phyloP scores from a whole-genome alignment of 2,329 filamentous ascomycete genomes.

The Xylaria sp. region DNA sequence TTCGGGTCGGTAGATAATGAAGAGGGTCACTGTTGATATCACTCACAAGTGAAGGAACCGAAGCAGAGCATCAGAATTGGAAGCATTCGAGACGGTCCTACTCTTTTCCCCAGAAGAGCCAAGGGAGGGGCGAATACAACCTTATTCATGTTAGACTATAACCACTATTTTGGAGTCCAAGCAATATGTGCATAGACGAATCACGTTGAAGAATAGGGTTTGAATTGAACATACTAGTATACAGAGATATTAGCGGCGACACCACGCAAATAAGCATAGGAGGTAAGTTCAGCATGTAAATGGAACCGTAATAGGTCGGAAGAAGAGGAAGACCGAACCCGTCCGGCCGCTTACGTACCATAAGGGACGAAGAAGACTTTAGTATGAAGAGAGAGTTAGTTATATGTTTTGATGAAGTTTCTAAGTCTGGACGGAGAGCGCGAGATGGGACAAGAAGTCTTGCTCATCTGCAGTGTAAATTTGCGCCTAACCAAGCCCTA shows the following conservation, averaged over 20 bases:
- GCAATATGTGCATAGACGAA: neutral
- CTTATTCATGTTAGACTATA: slow-evolving; percentile 17
- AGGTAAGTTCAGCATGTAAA: neutral
- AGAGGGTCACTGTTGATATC: neutral
- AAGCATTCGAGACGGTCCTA: slow-evolving; percentile 71
- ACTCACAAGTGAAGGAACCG: slow-evolving; percentile 66
- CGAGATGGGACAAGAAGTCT: neutral
- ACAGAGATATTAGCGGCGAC: slow-evolving; percentile 11
- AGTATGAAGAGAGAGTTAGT: slow-evolving; percentile 21
- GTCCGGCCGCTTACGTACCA: slow-evolving; percentile 31
- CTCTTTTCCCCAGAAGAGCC: slow-evolving; percentile 75
- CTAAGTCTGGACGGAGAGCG: no score
- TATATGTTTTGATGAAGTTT: neutral
- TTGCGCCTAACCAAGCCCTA: neutral
- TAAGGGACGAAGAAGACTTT: slow-evolving; percentile 61
- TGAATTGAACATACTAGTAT: slow-evolving; percentile 26
- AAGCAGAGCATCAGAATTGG: slow-evolving; percentile 74
- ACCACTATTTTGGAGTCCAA: neutral
- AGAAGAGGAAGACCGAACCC: no score
- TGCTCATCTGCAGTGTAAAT: neutral
- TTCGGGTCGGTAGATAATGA: neutral
- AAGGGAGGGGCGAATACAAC: slow-evolving; percentile 75
- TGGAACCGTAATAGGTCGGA: neutral
- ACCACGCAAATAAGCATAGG: neutral
- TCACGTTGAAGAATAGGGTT: neutral